These are phyloP conservation scores for Cerrena zonata DNA, from an alignment of 1,284 basidiomycete genomes.

Conservation along the genomic window DNA sequence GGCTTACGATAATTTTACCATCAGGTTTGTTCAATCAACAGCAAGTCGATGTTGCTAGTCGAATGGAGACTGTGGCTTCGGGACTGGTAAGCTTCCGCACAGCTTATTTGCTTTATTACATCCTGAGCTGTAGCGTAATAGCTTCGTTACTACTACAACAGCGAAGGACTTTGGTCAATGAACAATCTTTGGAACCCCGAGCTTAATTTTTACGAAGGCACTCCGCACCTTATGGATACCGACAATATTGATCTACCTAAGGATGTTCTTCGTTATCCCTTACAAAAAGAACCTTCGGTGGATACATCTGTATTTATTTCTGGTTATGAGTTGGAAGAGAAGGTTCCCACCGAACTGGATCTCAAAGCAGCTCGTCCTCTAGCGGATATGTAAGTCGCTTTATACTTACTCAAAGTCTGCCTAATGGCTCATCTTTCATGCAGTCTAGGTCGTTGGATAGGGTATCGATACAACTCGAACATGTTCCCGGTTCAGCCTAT, in stretches of 20 bases:
- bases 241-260: no score
- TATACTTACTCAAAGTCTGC: not conserved
- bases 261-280: not conserved
- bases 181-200: not conserved
- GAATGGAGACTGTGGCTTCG: slow-evolving; percentile 10
- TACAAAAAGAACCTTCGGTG: not conserved
- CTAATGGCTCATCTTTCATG: not conserved
- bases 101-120: not conserved
- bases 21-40: slow-evolving; percentile 12
- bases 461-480: not conserved
- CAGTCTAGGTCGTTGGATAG: slow-evolving; percentile 1
- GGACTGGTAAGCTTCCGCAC: not conserved
- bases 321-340: not conserved
- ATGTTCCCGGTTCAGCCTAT: not conserved
- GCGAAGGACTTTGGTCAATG: not conserved
- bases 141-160: not conserved
- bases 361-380: not conserved
- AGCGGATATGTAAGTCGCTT: not conserved
- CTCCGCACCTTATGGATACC: not conserved
- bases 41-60: slow-evolving; percentile 6
- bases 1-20: not conserved
- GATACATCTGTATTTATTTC: not conserved
- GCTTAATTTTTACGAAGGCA: not conserved
- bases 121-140: not conserved
- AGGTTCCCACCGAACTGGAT: not conserved